Evolutionary conservation across 139 green algal genomes (phyloP).

Genomic region (Microglena sp.): DNA sequence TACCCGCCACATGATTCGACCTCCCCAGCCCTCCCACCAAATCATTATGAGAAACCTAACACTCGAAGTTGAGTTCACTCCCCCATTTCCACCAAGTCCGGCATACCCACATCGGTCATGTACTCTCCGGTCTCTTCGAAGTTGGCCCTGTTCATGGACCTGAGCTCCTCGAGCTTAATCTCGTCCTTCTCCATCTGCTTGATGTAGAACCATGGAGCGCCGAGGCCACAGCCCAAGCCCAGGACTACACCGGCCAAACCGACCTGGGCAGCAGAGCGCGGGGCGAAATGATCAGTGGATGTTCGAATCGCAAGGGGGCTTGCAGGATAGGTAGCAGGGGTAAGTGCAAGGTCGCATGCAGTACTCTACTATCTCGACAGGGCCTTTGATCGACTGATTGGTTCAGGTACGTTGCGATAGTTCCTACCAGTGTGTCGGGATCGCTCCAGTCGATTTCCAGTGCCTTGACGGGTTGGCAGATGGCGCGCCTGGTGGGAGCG

Average conservation of each 20-base stretch:
- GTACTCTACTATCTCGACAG: slow-evolving; percentile 14
- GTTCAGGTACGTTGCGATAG: too few species aligned
- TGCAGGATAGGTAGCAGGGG: not conserved
- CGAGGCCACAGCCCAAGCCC: slow-evolving; percentile 37
- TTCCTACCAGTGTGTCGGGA: slow-evolving; percentile 50
- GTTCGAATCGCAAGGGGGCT: too few species aligned
- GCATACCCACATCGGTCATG: slow-evolving; percentile 39
- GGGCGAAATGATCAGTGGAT: too few species aligned
- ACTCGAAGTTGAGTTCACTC: not conserved
- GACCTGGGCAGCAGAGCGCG: slow-evolving; percentile 25
- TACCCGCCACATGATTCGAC: not conserved
- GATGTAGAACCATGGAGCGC: slow-evolving; percentile 70
- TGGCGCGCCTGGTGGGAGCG: not conserved
- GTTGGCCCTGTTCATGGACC: slow-evolving; percentile 66
- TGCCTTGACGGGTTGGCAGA: slow-evolving; percentile 16
- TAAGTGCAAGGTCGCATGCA: not conserved
- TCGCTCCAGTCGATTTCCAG: slow-evolving; percentile 73
- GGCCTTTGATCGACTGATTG: slow-evolving; percentile 30
- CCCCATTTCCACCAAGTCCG: not conserved
- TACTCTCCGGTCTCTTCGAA: slow-evolving; percentile 76
- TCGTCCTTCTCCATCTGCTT: slow-evolving; percentile 63
- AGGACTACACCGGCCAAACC: slow-evolving; percentile 36
- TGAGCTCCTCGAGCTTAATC: slow-evolving; percentile 67
- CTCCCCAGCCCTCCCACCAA: not conserved
- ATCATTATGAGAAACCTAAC: not conserved